These are phyloP conservation scores for Solanum lignicaule DNA, from an alignment of 257 asterid species.

Conservation along the genomic window DNA sequence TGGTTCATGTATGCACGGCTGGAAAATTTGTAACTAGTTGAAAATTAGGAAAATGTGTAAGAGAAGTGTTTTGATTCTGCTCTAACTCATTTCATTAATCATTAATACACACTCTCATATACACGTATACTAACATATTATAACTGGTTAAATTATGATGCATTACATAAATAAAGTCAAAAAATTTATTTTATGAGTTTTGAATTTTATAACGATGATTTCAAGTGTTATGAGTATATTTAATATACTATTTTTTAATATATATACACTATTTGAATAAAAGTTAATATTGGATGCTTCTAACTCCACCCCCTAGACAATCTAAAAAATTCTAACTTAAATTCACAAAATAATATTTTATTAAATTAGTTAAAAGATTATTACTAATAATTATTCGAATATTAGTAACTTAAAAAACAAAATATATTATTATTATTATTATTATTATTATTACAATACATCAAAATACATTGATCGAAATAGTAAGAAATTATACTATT, in stretches of 20 bases:
- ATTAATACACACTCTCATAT: neutral
- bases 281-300: no score
- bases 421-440: neutral
- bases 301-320: no score
- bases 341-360: neutral
- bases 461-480: neutral
- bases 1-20: conserved; percentile 19
- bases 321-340: neutral
- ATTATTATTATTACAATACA: neutral
- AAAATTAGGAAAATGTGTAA: neutral
- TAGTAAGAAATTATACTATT: neutral
- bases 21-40: conserved; percentile 2
- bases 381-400: neutral
- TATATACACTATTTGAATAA: neutral
- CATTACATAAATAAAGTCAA: neutral
- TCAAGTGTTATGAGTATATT: neutral
- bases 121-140: neutral
- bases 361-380: neutral
- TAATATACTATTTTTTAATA: no score
- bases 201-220: no score
- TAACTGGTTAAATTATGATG: neutral
- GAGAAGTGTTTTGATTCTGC: neutral
- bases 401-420: neutral
- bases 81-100: no score
- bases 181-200: accelerated